Evolutionary conservation across 495 filamentous ascomycete genomes (phyloP), one percentile per base, ranked within the genome.

Genomic region (Peziza echinospora): DNA sequence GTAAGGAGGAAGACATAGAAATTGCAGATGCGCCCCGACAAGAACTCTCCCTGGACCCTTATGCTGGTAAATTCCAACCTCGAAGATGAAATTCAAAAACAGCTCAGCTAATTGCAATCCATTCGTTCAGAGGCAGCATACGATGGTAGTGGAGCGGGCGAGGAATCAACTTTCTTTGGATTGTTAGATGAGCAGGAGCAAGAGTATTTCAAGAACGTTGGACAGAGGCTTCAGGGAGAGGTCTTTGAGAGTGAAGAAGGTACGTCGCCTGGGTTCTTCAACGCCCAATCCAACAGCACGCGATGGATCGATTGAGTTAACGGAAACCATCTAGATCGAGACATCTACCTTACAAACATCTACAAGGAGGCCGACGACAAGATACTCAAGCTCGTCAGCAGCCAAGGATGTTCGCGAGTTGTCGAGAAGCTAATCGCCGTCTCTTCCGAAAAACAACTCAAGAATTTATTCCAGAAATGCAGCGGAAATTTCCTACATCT

Each of bases 341-440:
- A 60, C 67, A 21, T 24, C 57, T 92, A 94, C 60, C 64, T 97
- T 13, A 71, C 75, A 13, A 93, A 79, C 62, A 79, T 94, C 41
- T 93, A 80, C 61, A 64, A 68, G 48, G 89, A 96, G 60, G 84
- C 85, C 16, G 67, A 73, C 41, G 84, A 82, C 41, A 94, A 94
- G 62, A 89, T 96, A 58, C 67, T 96, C 61, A 97, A 96, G 67
- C 73, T 97, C 55, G 89, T 85, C 17, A 82, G 78, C 64, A 91
- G 82, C 60, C 89, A 97, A 65, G 85, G 82, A 2, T 94, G 85
- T 62, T 97, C 89, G 41, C 68, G 89, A 25, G 67, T 96, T 37
- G 78, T 96, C 76, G 91, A 97, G 63, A 71, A 84, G 26, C 60
- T 96, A 57, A 89, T 97, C 48, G 64, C 83, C 30, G 66, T 91